Percentiles rank a stretch among this genome's conserved stretches.
These are phyloP conservation scores for Penicillium sp. DNA, from an alignment of 2,329 filamentous ascomycete species.

Conservation along the genomic window DNA sequence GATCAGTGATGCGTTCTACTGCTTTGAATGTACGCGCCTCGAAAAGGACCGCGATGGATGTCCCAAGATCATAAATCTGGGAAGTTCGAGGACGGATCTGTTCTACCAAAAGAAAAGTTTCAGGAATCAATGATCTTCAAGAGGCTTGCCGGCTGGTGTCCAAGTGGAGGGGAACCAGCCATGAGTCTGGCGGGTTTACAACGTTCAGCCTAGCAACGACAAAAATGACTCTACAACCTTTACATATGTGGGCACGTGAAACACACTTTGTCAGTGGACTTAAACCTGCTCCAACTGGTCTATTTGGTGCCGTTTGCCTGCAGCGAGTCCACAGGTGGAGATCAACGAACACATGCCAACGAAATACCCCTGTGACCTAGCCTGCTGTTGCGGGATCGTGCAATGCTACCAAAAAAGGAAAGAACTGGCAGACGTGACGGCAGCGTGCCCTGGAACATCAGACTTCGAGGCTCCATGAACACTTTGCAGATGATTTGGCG, in stretches of 20 bases:
- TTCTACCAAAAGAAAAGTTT: constrained; percentile 68
- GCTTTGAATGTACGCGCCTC: constrained; percentile 94
- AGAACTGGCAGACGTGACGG: neutral
- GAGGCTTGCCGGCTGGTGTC: constrained; percentile 8
- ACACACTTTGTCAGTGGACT: neutral
- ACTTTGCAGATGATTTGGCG: neutral
- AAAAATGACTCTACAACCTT: neutral
- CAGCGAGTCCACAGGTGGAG: neutral
- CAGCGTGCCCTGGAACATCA: neutral
- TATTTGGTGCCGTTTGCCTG: neutral
- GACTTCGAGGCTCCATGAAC: neutral
- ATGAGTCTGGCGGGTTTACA: constrained; percentile 5
- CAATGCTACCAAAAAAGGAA: neutral
- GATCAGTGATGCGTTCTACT: constrained; percentile 98
- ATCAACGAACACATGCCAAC: neutral
- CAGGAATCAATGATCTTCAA: constrained; percentile 39
- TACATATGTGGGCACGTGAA: neutral
- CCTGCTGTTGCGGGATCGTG: neutral
- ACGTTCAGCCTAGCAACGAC: constrained; percentile 3
- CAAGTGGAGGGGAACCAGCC: constrained; percentile 8
- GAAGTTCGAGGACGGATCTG: constrained; percentile 91
- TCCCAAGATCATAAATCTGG: constrained; percentile 98
- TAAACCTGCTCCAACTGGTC: neutral
- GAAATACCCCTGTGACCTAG: neutral
- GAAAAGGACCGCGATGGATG: constrained; percentile 98